Percentiles rank a stretch among this genome's conserved stretches.
phyloP scores from a whole-genome alignment of 148 eudicot species.

The Linanthus parryae region DNA sequence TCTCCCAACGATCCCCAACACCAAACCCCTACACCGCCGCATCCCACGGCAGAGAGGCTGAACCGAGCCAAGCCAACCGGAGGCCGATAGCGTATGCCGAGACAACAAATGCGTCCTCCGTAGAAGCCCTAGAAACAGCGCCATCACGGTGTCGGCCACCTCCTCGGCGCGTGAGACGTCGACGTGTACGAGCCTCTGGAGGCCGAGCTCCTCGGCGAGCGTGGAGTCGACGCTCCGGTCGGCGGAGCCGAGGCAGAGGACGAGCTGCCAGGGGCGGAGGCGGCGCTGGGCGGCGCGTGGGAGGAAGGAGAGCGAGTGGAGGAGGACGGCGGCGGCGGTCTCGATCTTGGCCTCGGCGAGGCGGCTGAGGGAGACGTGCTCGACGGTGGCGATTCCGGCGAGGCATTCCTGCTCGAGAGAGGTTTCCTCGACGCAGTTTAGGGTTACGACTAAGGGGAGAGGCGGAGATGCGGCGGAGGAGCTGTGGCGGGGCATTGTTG shows the following conservation, averaged over 20 bases:
- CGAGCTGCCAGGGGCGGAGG: slow-evolving; percentile 80
- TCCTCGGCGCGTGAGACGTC: slow-evolving; percentile 90
- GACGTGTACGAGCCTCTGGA: slow-evolving; percentile 62
- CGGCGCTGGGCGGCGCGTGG: slow-evolving; percentile 99
- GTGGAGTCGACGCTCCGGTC: slow-evolving; percentile 87
- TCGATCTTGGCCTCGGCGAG: slow-evolving; percentile 73
- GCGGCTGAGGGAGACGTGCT: slow-evolving; percentile 71
- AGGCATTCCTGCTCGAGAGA: slow-evolving; percentile 62
- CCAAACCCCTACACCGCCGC: slow-evolving; percentile 92
- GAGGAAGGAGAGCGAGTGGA: slow-evolving; percentile 91
- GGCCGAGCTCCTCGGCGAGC: slow-evolving; percentile 81
- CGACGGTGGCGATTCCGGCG: slow-evolving; percentile 60
- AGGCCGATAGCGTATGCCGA: slow-evolving; percentile 68
- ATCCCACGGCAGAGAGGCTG: slow-evolving; percentile 97
- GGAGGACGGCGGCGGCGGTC: slow-evolving; percentile 73
- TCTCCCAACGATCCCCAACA: slow-evolving; percentile 90
- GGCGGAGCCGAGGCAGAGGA: slow-evolving; percentile 90
- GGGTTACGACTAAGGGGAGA: slow-evolving; percentile 68
- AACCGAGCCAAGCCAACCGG: slow-evolving; percentile 95
- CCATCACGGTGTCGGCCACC: slow-evolving; percentile 94
- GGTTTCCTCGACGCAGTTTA: slow-evolving; percentile 87
- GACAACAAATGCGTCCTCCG: slow-evolving; percentile 84
- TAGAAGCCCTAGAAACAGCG: slow-evolving; percentile 65
- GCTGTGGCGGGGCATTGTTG: slow-evolving; percentile 24
- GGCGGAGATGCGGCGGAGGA: slow-evolving; percentile 21